Base-by-base conservation (phyloP, 345 rosid species). In the Eutrema japonicum region DNA sequence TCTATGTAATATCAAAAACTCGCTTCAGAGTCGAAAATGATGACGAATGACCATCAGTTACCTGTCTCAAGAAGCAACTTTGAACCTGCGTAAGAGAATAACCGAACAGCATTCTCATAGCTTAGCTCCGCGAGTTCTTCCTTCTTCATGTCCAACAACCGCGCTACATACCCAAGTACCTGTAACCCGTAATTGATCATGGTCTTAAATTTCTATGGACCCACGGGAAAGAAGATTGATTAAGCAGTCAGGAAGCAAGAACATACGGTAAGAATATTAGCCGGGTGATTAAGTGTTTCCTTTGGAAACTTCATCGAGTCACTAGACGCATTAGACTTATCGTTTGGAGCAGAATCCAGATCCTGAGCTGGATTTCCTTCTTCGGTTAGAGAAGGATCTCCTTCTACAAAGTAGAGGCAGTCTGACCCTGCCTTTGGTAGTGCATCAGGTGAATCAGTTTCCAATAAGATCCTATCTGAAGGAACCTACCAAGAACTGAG, bases 381-480 rank as follows among this genome's bases (percentile, higher is more conserved):
- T 82, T 73, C 75, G 7, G 73, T 40, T 33, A 75, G 70, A 47
- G 76, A 83, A 80, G 83, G 82, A 70, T 72, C 88, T 66, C 82
- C 78, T 42, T 78, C 85, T 58, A 87, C 81, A 52, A 82, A 72
- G 84, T 80, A 71, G 12, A 91, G 81, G 71, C 66, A 62, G 46
- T 77, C 73, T 38, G 76, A 54, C 47, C 82, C 81, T 59, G 70
- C 70, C 70, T 75, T 86, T 18, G 98, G 98, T 54, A 89, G 12
- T n/a, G 96, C 97, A 77, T 94, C 98, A 3, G 98, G 97, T 33
- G 96, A 89, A 79, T 94, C 98, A 10, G 98, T 85, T 82, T 91
- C 98, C 73, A 94, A 70, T 70, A 89, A 83, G 66, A 94, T 88
- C 82, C 92, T 89, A 50, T 89, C 93, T n/a, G 62, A 76, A 71